phyloP scores from a whole-genome alignment of 441 rosid genomes.

The Bocquillonia castaneifolia region DNA sequence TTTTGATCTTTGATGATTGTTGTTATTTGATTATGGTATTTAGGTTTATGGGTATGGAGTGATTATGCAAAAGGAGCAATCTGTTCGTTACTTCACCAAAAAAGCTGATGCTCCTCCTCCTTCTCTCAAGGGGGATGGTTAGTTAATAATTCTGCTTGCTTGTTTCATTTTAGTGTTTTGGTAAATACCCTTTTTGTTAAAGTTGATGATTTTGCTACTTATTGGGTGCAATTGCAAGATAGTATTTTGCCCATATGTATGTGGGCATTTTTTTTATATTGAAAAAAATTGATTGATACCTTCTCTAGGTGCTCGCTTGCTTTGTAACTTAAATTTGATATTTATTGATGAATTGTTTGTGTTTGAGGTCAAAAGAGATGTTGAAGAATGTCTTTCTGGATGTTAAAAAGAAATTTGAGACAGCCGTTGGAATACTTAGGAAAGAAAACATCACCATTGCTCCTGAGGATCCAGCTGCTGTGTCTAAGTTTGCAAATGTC shows the following conservation, averaged over 20 bases:
- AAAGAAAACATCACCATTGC: constrained; percentile 85
- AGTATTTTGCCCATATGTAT: no score
- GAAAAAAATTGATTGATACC: background rate
- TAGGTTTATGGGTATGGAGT: constrained; percentile 56
- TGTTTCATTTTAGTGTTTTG: no score
- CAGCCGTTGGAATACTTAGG: constrained; percentile 68
- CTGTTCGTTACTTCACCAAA: constrained; percentile 67
- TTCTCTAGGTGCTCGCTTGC: background rate
- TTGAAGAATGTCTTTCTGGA: constrained; percentile 85
- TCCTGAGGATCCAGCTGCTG: constrained; percentile 90
- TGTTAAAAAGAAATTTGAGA: constrained; percentile 72
- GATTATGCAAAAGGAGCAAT: constrained; percentile 45
- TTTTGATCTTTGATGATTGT: background rate
- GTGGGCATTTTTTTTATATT: no score
- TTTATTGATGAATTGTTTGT: constrained; percentile 21
- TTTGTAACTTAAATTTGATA: background rate
- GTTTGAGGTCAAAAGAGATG: constrained; percentile 51
- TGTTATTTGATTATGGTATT: constrained; percentile 7
- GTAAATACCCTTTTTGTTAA: no score
- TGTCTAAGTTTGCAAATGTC: constrained; percentile 70
- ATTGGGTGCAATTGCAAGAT: no score
- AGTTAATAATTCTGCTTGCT: constrained; percentile 14
- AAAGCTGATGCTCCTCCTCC: constrained; percentile 62
- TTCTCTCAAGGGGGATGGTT: constrained; percentile 85
- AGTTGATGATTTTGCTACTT: no score